These are phyloP conservation scores for Penicillium pulvis DNA, from an alignment of 495 filamentous ascomycete genomes.

Conservation along the genomic window DNA sequence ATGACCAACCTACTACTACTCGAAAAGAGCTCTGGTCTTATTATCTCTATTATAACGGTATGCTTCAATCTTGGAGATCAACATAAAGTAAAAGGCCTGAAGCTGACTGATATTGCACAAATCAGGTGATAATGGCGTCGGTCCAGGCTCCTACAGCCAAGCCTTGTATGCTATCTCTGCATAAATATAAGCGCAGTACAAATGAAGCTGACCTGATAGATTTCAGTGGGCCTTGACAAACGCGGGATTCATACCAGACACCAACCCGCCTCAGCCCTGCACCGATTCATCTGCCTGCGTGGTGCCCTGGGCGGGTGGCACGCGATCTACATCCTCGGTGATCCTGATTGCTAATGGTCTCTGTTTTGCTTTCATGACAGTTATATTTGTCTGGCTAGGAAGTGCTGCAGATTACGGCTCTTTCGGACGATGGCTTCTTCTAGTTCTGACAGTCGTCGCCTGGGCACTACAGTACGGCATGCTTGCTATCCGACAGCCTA, in stretches of 20 bases:
- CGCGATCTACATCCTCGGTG: slow-evolving; percentile 46
- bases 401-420: slow-evolving; percentile 53
- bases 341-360: slow-evolving; percentile 53
- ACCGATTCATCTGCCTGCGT: slow-evolving; percentile 47
- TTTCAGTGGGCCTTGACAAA: slow-evolving; percentile 52
- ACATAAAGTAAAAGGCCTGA: not conserved
- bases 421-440: slow-evolving; percentile 52
- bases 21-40: slow-evolving; percentile 52
- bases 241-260: slow-evolving; percentile 46
- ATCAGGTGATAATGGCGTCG: slow-evolving; percentile 51
- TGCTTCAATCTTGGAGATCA: not conserved
- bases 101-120: not conserved
- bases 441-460: slow-evolving; percentile 47
- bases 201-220: slow-evolving; percentile 17
- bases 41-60: slow-evolving; percentile 52
- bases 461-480: slow-evolving; percentile 53
- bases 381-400: slow-evolving; percentile 51
- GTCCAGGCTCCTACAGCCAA: slow-evolving; percentile 49
- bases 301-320: slow-evolving; percentile 48
- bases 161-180: slow-evolving; percentile 35
- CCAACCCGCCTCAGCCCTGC: slow-evolving; percentile 41
- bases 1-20: slow-evolving; percentile 48
- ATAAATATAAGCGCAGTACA: not conserved
- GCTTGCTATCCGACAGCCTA: slow-evolving; percentile 44
- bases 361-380: slow-evolving; percentile 53